Conservation (phyloP, 2,329 filamentous ascomycete genomes). For the Dothideomycetes sp. region DNA sequence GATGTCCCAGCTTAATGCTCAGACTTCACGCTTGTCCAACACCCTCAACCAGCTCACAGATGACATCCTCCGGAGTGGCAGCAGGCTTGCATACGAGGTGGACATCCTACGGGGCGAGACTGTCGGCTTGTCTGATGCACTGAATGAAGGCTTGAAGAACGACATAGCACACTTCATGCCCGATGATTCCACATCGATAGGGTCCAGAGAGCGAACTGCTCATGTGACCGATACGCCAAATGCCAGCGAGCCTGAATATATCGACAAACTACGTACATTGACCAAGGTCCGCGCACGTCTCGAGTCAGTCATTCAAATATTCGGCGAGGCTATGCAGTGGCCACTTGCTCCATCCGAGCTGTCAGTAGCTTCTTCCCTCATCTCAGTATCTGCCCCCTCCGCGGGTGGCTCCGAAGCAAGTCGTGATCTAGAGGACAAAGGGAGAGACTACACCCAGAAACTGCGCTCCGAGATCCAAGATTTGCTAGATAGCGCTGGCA, state of each 20-base stretch:
- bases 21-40: slow-evolving; percentile 71
- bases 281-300: slow-evolving; percentile 73
- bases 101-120: slow-evolving; percentile 87
- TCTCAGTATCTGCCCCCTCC: slow-evolving; percentile 81
- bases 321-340: slow-evolving; percentile 94
- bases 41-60: slow-evolving; percentile 84
- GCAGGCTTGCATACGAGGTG: slow-evolving; percentile 84
- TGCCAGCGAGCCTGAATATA: slow-evolving; percentile 36
- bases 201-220: too few species aligned
- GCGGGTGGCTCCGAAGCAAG: slow-evolving; percentile 44
- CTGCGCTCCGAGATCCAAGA: slow-evolving; percentile 61
- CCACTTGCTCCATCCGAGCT: slow-evolving; percentile 82
- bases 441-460: slow-evolving; percentile 64
- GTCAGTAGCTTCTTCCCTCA: slow-evolving; percentile 73
- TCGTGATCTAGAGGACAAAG: slow-evolving; percentile 73
- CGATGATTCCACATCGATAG: too few species aligned
- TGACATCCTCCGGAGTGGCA: slow-evolving; percentile 83
- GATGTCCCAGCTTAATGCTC: slow-evolving; percentile 78
- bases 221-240: slow-evolving; percentile 2
- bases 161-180: slow-evolving; percentile 62
- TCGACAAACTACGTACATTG: slow-evolving; percentile 70
- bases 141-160: slow-evolving; percentile 59
- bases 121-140: slow-evolving; percentile 63
- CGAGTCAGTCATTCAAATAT: slow-evolving; percentile 79
- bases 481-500: slow-evolving; percentile 45